Evolutionary conservation across 2,329 filamentous ascomycete genomes (phyloP), one percentile per base, ranked within the genome.

Genomic region (Septoria linicola): DNA sequence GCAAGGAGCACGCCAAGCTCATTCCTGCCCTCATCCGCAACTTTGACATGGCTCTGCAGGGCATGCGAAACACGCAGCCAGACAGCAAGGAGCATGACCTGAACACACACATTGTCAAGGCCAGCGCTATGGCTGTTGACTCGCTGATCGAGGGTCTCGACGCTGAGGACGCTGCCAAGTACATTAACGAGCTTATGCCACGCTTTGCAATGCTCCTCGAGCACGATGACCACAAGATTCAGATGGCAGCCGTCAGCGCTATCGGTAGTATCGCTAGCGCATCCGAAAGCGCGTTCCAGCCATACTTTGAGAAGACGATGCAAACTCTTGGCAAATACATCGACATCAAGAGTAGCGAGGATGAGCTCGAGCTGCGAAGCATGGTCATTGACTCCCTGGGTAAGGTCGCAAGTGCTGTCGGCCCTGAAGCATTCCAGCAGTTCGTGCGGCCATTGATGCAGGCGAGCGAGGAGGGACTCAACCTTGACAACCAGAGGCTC

Each of bases 251-350:
- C 46, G 89, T 92, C 53, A 88, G 89, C 61, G 93, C 92, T 42
- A 81, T 96, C 37, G 92, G 93, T 51, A 91, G 92, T 35, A 88
- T 97, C 60, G 93, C 93, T 25, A 85, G 86, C 11, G 89, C 91
- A 46, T 84, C 93, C 50, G 88, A 89, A 66, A 81, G 85, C 56
- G 82, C 81, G 11, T 99, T 97, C 77, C 75, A 87, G 63, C 89
- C 91, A n/a, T 97, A 88, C 78, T 96, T 97, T 69, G 83, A 89
- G 63, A 80, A 87, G 58, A 91, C 89, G 21, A 96, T 99, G 89
- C 80, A 87, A 57, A 83, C 87, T n/a, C 82, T 97, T 51, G 89
- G 88, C 48, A 81, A 82, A 47, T 96, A 89, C 64, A 87, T 93
- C 59, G 80, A 81, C 48, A 85, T 95, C 71, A 96, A 96, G 76